Conservation (phyloP, 257 asterid genomes). For the Perilla frutescens region DNA sequence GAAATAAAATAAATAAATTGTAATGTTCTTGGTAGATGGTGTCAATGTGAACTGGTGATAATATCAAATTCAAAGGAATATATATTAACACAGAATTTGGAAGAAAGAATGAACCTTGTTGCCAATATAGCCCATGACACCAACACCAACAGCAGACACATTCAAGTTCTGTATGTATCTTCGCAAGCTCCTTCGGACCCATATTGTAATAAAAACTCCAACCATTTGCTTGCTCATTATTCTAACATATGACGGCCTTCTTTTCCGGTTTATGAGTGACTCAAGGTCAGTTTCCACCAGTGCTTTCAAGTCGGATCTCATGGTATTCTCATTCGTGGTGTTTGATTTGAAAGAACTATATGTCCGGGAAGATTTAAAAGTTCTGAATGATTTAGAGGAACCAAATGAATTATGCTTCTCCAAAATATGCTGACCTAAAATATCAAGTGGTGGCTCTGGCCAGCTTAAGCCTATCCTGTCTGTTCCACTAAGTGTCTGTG, state of each 20-base stretch:
- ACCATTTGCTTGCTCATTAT: slow-evolving; percentile 98
- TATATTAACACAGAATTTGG: background rate
- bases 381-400: slow-evolving; percentile 54
- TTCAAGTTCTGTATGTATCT: slow-evolving; percentile 78
- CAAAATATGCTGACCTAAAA: slow-evolving; percentile 58
- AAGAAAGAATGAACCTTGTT: slow-evolving; percentile 75
- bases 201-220: slow-evolving; percentile 80
- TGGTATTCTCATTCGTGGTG: slow-evolving; percentile 37
- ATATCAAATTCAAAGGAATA: no score
- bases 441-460: slow-evolving; percentile 90
- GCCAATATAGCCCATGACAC: slow-evolving; percentile 96
- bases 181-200: slow-evolving; percentile 91
- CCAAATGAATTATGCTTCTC: slow-evolving; percentile 63
- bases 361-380: slow-evolving; percentile 58
- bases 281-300: slow-evolving; percentile 76
- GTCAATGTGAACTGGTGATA: no score
- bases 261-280: slow-evolving; percentile 69
- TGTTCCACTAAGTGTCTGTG: slow-evolving; percentile 64
- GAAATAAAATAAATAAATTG: no score
- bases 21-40: no score
- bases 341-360: slow-evolving; percentile 63
- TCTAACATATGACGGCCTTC: slow-evolving; percentile 81
- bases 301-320: slow-evolving; percentile 49
- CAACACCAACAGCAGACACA: slow-evolving; percentile 94
- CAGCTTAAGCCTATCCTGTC: slow-evolving; percentile 90